Base-by-base conservation (phyloP, 2,329 filamentous ascomycete genomes). In the Nemania bipapillata region DNA sequence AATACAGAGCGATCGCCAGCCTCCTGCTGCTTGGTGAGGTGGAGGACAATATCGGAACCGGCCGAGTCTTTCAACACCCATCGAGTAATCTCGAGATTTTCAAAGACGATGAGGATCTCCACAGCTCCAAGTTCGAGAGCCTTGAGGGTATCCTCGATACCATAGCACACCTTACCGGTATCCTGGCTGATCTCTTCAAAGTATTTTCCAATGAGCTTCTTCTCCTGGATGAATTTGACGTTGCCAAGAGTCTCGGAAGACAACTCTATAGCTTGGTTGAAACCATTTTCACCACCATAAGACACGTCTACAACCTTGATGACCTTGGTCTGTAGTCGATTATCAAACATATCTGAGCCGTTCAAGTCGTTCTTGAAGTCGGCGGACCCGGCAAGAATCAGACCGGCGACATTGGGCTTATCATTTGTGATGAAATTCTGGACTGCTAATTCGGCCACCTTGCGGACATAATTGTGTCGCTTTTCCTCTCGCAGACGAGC, bases 281-380 rank as follows among this genome's bases (percentile, higher is more conserved):
- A 99, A 54, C 96, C 96, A 86, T 98, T 98, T 85, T 99, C 96
- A 75, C 96, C 96, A 81, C 96, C 96, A 78, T 99, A 99, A 15
- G 95, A 98, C 52, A 99, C 96, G 81, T 99, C 96, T 40, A 99
- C 96, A 52, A 99, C 92, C 85, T 99, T 99, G 88, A 99, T 98
- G 78, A 99, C 96, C 87, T 99, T 99, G 80, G 89, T 85, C 77
- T 92, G 90, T 64, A 99, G 87, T 81, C 96, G 94, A 78, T 90
- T 87, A 81, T 99, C 96, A 81, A 99, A 99, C 87, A 99, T 87
- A 82, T 99, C 96, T 69, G 96, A 98, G 77, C 92, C 93, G 83
- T 98, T 98, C 62, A 99, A 87, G 79, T 99, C 96, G 83, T 97
- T 98, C 87, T 99, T 99, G 91, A 99, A 99, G 83, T 99, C 96